phyloP scores from a whole-genome alignment of 176 grass and related monocot genomes.

The Puya raimondii region DNA sequence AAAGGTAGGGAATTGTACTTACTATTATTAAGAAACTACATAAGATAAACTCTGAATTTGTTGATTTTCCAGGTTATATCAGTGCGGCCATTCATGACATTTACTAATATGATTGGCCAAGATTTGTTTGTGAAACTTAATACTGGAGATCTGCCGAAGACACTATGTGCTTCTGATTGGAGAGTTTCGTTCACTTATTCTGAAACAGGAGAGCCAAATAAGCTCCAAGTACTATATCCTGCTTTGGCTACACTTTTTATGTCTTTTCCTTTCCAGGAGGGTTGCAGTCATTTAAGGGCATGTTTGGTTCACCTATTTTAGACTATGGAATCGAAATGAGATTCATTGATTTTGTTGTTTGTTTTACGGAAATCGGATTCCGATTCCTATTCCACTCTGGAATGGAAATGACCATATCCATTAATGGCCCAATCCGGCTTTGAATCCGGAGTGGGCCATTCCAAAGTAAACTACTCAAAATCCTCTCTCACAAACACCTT shows the following conservation, averaged over 20 bases:
- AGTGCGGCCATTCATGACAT: constrained; percentile 82
- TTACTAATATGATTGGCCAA: constrained; percentile 90
- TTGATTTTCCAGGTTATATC: constrained; percentile 66
- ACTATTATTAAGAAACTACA: constrained; percentile 10
- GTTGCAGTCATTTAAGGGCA: background rate
- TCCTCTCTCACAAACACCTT: no score
- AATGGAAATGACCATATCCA: no score
- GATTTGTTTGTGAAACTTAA: constrained; percentile 68
- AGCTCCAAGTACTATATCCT: constrained; percentile 55
- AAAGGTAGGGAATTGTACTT: constrained; percentile 46
- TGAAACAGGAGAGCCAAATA: constrained; percentile 43
- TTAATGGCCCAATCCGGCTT: no score
- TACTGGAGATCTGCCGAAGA: constrained; percentile 56
- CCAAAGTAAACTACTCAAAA: no score
- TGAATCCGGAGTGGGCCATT: no score
- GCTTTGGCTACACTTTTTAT: constrained; percentile 3
- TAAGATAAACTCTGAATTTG: constrained; percentile 19
- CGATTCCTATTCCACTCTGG: no score
- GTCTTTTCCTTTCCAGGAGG: background rate
- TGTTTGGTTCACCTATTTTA: background rate
- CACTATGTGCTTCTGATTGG: constrained; percentile 58
- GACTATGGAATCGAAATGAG: no score
- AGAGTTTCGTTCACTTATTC: constrained; percentile 68
- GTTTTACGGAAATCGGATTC: no score
- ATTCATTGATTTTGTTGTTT: no score